Evolutionary conservation across 2,329 filamentous ascomycete species (phyloP).

Genomic region (Phymatotrichopsis omnivora): DNA sequence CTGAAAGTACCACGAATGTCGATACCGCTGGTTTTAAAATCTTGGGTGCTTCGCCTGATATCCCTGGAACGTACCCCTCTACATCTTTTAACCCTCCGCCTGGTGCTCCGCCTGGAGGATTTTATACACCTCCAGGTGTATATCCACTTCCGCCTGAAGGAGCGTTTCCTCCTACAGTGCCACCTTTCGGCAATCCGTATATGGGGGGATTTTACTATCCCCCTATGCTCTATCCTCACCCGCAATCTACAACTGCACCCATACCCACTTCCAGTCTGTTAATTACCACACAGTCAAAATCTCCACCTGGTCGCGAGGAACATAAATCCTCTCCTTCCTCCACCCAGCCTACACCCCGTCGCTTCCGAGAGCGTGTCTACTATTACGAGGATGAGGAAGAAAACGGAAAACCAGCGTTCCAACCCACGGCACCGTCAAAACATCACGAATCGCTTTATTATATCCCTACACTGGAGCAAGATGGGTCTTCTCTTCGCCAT

Average conservation of each 20-base stretch:
- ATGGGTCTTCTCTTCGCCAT: too few species aligned
- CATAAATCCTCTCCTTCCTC: not conserved
- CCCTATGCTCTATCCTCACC: not conserved
- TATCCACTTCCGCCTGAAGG: too few species aligned
- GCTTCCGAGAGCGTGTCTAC: constrained; percentile 7
- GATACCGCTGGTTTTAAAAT: not conserved
- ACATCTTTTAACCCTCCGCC: too few species aligned
- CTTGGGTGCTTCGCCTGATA: not conserved
- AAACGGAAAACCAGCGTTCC: constrained; percentile 5
- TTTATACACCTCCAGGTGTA: constrained; percentile 10
- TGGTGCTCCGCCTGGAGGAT: constrained; percentile 6
- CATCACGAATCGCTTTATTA: not conserved
- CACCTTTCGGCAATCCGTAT: too few species aligned
- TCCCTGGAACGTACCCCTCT: constrained; percentile 10
- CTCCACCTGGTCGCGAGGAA: too few species aligned
- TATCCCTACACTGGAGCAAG: not conserved
- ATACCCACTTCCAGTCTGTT: too few species aligned
- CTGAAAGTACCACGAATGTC: too few species aligned
- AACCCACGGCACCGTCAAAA: not conserved
- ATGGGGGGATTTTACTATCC: constrained; percentile 4
- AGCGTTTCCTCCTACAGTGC: too few species aligned
- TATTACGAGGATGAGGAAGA: constrained; percentile 14
- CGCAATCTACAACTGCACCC: not conserved
- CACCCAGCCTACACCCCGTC: constrained; percentile 2
- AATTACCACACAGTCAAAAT: not conserved